phyloP scores from a whole-genome alignment of 352 stramenopile genomes.

The Pilasporangium apinafurcum region DNA sequence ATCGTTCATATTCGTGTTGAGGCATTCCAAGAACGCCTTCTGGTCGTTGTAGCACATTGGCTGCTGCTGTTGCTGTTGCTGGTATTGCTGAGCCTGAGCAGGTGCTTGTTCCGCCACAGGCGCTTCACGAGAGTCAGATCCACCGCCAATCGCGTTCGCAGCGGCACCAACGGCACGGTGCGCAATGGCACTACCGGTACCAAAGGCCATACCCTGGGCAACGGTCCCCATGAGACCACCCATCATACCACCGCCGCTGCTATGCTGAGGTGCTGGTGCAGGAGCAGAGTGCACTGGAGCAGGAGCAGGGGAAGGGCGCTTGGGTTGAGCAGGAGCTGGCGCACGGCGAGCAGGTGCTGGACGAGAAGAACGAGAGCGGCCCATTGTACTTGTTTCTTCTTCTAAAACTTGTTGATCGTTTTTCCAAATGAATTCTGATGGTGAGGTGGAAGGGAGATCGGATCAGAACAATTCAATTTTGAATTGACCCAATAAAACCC shows the following conservation, averaged over 20 bases:
- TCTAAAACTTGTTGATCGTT: slow-evolving; percentile 12
- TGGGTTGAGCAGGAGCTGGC: slow-evolving; percentile 16
- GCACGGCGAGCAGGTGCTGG: slow-evolving; percentile 38
- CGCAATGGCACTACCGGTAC: slow-evolving; percentile 94
- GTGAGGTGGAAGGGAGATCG: slow-evolving; percentile 3
- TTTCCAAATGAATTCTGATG: slow-evolving; percentile 24
- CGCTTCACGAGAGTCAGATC: slow-evolving; percentile 28
- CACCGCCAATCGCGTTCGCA: slow-evolving; percentile 59
- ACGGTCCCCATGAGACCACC: slow-evolving; percentile 94
- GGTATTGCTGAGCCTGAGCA: slow-evolving; percentile 8
- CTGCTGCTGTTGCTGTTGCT: slow-evolving; percentile 29
- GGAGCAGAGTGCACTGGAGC: slow-evolving; percentile 42
- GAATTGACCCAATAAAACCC: slow-evolving; percentile 10
- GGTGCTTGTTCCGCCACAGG: slow-evolving; percentile 21
- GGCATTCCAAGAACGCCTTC: slow-evolving; percentile 79
- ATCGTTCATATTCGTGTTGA: slow-evolving; percentile 84
- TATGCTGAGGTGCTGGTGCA: slow-evolving; percentile 43
- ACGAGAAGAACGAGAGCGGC: slow-evolving; percentile 60
- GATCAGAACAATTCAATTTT: slow-evolving; percentile 11
- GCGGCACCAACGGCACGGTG: slow-evolving; percentile 88
- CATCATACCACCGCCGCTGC: slow-evolving; percentile 85
- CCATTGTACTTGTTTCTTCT: slow-evolving; percentile 34
- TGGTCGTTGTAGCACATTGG: slow-evolving; percentile 67
- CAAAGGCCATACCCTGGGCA: slow-evolving; percentile 97
- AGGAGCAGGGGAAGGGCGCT: slow-evolving; percentile 33